Evolutionary conservation across 2,329 filamentous ascomycete genomes (phyloP), one percentile per base, ranked within the genome.

Genomic region (Sclerotinia minor): DNA sequence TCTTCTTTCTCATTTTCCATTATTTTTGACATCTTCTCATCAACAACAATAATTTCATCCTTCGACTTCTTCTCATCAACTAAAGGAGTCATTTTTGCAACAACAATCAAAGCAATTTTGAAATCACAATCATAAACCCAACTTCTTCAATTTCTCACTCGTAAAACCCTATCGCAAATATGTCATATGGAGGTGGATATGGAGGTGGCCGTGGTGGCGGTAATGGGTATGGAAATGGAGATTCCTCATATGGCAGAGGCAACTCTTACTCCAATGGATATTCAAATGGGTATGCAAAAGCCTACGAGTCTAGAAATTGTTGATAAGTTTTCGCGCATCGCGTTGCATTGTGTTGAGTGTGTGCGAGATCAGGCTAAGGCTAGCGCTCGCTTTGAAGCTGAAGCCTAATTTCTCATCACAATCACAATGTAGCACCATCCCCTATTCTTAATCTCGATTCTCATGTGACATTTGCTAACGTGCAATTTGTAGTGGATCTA

Each of bases 101-200:
- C 64, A 47, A 52, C 21, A 50, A 55, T 66, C 60, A 32, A 53
- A 66, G 17, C 61, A 47, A 69, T 45, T 69, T n/a, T 65, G 38
- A 64, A 61, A 68, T 47, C 19, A 69, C 65, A 29, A 69, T 50
- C 19, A 49, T 49, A 68, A 59, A 64, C 50, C 70, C 61, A 29
- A 35, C 65, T 52, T 60, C 55, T 66, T 70, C 70, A 71, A 67
- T 57, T 47, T 64, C 60, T 61, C 61, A 69, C 64, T 52, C 29
- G n/a, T 29, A 38, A 49, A 32, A 67, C 41, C 26, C 45, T 19
- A 66, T 65, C 63, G 53, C 60, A 69, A 70, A 68, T 78, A 92
- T 92, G 89, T 91, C 89, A 81, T 91, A 92, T 76, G 67, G 67
- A 44, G 67, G 67, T 58, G 67, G 67, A 65, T 90, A 91, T 75